Percentiles rank a stretch among this genome's conserved stretches.
Evolutionary conservation across 2,329 filamentous ascomycete species (phyloP).

Genomic region (Simplicillium sp.): DNA sequence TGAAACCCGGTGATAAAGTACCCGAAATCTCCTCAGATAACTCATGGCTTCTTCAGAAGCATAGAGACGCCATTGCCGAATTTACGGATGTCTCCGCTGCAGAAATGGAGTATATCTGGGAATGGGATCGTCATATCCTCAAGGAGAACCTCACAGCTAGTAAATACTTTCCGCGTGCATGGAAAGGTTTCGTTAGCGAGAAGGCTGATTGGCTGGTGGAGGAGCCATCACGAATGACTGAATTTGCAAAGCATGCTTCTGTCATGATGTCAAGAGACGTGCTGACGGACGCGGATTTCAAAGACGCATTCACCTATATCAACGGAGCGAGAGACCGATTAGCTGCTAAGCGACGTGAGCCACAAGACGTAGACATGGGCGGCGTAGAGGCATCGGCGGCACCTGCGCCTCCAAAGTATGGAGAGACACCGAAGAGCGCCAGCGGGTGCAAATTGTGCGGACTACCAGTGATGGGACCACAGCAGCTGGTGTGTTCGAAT

Average conservation of each 20-base stretch:
- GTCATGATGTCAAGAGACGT: constrained; percentile 40
- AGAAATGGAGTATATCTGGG: constrained; percentile 49
- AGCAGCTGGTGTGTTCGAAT: constrained; percentile 39
- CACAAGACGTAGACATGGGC: constrained; percentile 4
- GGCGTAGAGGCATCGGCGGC: neutral
- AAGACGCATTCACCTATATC: constrained; percentile 31
- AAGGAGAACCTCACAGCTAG: constrained; percentile 39
- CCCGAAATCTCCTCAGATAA: constrained; percentile 34
- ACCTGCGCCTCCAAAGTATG: constrained; percentile 16
- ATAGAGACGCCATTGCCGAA: constrained; percentile 46
- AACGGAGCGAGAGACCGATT: constrained; percentile 25
- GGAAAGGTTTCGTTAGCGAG: constrained; percentile 39
- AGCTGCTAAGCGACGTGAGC: constrained; percentile 11
- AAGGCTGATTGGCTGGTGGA: constrained; percentile 44
- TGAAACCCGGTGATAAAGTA: constrained; percentile 38
- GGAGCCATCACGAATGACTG: constrained; percentile 35
- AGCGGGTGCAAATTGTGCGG: constrained; percentile 39
- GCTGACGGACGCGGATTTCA: constrained; percentile 33
- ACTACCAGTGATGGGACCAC: constrained; percentile 36
- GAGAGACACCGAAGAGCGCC: constrained; percentile 29
- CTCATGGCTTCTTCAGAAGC: constrained; percentile 49
- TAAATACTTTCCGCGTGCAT: constrained; percentile 40
- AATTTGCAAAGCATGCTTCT: constrained; percentile 45
- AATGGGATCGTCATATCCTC: constrained; percentile 48
- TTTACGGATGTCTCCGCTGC: constrained; percentile 43